Evolutionary conservation across 441 rosid genomes (phyloP), one percentile per base, ranked within the genome.

Genomic region (Erodium texanum): DNA sequence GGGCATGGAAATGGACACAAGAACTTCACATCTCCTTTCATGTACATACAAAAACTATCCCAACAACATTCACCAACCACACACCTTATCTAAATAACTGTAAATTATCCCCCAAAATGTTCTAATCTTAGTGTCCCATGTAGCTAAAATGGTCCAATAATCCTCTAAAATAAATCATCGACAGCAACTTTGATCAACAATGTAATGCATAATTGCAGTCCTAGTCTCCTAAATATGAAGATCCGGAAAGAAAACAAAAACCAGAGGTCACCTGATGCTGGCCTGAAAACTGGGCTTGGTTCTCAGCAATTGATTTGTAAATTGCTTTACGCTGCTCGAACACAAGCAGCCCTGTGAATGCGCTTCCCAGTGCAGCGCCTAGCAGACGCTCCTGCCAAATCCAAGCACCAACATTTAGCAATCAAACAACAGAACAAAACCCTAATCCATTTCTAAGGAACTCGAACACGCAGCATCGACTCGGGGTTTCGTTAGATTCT

Each of bases 281-380:
- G 54, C 76, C 20, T 19, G 69, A 69, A 14, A 65, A 65, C 12
- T 78, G 77, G 64, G 79, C 71, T 54, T 69, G 80, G 43, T 68
- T 19, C 65, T 78, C 79, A 1, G 85, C 65, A 71, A 90, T 63
- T 5, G 96, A 86, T 15, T 79, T 76, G 43, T 84, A 83, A 70
- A 90, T 85, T 70, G 73, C 70, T 67, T 73, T 85, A 14, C 91
- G 87, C 66, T 90, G 93, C 84, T 86, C 89, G 5, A 85, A 71
- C 20, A 90, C 82, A 14, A 87, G 0, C 73, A 83, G 50, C 12
- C 90, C 87, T 0, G 85, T 73, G 58, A 86, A 74, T 11, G 81
- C 83, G 72, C 78, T 76, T n/a, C 96, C 97, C 29, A 89, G 74
- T 16, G 90, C 77, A 24, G 80, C 82, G 23, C 97, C 97, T 59